phyloP scores from a whole-genome alignment of 768 basidiomycete genomes.

The Leccinum fibrillosum region DNA sequence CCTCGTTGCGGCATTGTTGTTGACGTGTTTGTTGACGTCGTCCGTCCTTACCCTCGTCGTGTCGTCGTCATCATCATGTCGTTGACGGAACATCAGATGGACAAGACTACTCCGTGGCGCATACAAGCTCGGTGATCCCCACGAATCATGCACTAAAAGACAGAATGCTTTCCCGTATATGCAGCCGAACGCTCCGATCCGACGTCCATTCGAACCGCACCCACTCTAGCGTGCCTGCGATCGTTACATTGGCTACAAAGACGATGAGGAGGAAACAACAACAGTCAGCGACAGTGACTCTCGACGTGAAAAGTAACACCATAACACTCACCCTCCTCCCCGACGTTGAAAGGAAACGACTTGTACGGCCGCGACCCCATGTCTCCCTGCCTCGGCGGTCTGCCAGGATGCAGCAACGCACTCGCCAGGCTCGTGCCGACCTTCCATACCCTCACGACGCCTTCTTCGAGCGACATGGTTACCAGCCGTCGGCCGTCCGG shows the following conservation, averaged over 20 bases:
- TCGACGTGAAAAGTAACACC: background rate
- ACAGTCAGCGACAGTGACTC: background rate
- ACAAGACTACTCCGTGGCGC: background rate
- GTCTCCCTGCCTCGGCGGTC: slow-evolving; percentile 86
- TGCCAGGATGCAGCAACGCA: slow-evolving; percentile 80
- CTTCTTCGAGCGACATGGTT: slow-evolving; percentile 84
- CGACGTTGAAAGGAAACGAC: slow-evolving; percentile 80
- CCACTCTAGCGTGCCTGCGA: slow-evolving; percentile 64
- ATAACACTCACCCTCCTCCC: slow-evolving; percentile 65
- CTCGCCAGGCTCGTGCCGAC: slow-evolving; percentile 88
- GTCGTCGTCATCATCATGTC: too few relatives aligned
- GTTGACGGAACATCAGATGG: background rate
- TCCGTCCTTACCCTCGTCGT: too few relatives aligned
- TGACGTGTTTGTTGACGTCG: too few relatives aligned
- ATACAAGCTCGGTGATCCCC: background rate
- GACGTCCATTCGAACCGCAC: slow-evolving; percentile 84
- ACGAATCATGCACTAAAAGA: slow-evolving; percentile 73
- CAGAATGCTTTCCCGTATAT: slow-evolving; percentile 76
- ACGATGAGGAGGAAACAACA: background rate
- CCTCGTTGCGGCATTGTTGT: too few relatives aligned
- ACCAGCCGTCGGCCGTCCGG: slow-evolving; percentile 90
- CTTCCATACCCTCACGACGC: slow-evolving; percentile 89
- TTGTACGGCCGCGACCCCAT: slow-evolving; percentile 85
- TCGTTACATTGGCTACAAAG: slow-evolving; percentile 48
- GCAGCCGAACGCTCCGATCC: slow-evolving; percentile 78